Evolutionary conservation across 2,329 filamentous ascomycete species (phyloP).

Genomic region (Xylaria sp.): DNA sequence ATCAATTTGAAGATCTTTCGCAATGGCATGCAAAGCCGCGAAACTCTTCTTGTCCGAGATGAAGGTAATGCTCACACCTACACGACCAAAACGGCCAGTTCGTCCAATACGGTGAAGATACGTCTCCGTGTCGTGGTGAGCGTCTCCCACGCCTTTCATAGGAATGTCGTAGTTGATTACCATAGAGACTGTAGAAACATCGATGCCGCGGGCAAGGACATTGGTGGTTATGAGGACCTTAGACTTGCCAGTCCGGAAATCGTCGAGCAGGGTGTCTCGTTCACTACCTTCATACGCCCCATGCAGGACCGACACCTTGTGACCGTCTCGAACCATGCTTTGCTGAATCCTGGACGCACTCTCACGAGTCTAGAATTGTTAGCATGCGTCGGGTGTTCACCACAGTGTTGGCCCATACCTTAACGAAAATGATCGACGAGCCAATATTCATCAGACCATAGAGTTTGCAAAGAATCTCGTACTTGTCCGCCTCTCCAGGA

Average conservation of each 20-base stretch:
- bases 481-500: constrained; percentile 83
- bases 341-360: constrained; percentile 87
- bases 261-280: constrained; percentile 84
- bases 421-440: constrained; percentile 98
- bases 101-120: constrained; percentile 98
- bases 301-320: constrained; percentile 90
- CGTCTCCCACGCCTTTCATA: constrained; percentile 79
- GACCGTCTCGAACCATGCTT: constrained; percentile 87
- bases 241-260: constrained; percentile 85
- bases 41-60: constrained; percentile 88
- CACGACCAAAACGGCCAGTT: constrained; percentile 94
- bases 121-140: constrained; percentile 90
- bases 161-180: constrained; percentile 97
- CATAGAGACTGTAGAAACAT: constrained; percentile 91
- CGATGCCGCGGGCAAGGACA: constrained; percentile 94
- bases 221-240: constrained; percentile 99
- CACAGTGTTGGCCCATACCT: constrained; percentile 61
- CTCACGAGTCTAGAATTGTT: constrained; percentile 73
- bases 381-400: constrained; percentile 23
- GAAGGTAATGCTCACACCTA: constrained; percentile 95
- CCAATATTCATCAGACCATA: constrained; percentile 97
- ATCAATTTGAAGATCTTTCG: constrained; percentile 81
- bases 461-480: constrained; percentile 87
- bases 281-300: constrained; percentile 86
- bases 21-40: constrained; percentile 81